These are phyloP conservation scores for Ochromonas danica DNA, from an alignment of 108 stramenopile species.

Conservation along the genomic window DNA sequence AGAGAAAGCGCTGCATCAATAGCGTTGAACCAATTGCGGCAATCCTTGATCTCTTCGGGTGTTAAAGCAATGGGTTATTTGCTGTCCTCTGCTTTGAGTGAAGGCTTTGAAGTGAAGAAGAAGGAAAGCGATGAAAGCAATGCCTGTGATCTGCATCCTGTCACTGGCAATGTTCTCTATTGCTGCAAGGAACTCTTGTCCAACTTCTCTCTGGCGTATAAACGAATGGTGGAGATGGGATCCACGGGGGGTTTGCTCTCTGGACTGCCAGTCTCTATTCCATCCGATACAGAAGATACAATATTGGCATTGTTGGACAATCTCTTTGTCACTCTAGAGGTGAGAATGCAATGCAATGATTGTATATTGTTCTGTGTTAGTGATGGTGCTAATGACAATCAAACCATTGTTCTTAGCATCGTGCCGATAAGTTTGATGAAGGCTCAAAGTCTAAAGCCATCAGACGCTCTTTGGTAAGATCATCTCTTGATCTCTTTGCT, in stretches of 20 bases:
- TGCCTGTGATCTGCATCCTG: slow-evolving; percentile 22
- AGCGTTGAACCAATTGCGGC: background rate
- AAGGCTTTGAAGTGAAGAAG: too few relatives aligned
- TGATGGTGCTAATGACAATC: too few relatives aligned
- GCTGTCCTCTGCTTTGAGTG: too few relatives aligned
- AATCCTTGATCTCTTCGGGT: background rate
- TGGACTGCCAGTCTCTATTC: background rate
- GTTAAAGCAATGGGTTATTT: too few relatives aligned
- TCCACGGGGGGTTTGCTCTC: background rate
- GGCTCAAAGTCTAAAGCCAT: background rate
- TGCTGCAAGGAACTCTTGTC: background rate
- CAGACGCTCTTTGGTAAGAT: background rate
- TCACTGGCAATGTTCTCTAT: slow-evolving; percentile 11
- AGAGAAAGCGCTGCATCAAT: background rate
- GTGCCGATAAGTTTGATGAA: slow-evolving; percentile 10
- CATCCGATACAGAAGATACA: background rate
- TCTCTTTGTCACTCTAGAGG: background rate
- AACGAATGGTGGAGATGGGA: background rate
- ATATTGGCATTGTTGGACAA: background rate
- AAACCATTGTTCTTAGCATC: too few relatives aligned
- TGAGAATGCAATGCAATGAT: too few relatives aligned
- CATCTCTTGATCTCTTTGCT: too few relatives aligned
- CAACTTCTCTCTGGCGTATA: background rate
- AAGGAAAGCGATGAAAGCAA: too few relatives aligned
- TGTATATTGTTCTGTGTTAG: too few relatives aligned